Evolutionary conservation across 164 flowering plant species (phyloP).

Genomic region (Euptelea pleiosperma): DNA sequence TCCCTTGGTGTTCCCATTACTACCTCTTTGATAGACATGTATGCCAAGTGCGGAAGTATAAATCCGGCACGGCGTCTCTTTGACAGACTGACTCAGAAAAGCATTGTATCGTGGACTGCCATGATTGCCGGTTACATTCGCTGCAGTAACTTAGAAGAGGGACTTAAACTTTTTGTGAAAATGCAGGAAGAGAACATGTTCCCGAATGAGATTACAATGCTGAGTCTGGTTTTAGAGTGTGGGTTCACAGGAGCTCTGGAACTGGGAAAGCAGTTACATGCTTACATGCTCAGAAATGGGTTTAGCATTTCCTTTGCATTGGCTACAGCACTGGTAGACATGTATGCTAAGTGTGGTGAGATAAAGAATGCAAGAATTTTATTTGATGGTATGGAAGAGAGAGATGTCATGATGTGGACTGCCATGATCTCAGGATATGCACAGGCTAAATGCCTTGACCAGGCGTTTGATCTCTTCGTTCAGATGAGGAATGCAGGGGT

Average conservation of each 20-base stretch:
- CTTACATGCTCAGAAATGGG: constrained; percentile 44
- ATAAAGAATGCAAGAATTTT: constrained; percentile 32
- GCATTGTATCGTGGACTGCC: constrained; percentile 46
- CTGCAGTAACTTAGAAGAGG: constrained; percentile 32
- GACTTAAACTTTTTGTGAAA: constrained; percentile 28
- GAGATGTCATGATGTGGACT: constrained; percentile 42
- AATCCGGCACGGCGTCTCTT: constrained; percentile 33
- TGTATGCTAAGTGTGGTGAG: constrained; percentile 60
- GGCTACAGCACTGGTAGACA: constrained; percentile 47
- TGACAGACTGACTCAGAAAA: constrained; percentile 26
- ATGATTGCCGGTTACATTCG: constrained; percentile 55
- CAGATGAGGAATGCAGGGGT: constrained; percentile 33
- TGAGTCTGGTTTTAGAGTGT: constrained; percentile 48
- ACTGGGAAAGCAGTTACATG: constrained; percentile 49
- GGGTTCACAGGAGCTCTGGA: constrained; percentile 37
- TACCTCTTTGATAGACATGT: constrained; percentile 56
- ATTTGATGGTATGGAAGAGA: constrained; percentile 34
- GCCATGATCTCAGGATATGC: constrained; percentile 48
- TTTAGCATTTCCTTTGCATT: constrained; percentile 31
- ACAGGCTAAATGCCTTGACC: constrained; percentile 23
- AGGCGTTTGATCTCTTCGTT: constrained; percentile 37
- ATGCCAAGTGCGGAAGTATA: constrained; percentile 43
- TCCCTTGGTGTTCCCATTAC: constrained; percentile 21
- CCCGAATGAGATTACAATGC: constrained; percentile 57
- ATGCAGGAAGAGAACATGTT: constrained; percentile 35